A percentile compares a stretch with the other conserved stretches of the same genome.
phyloP scores from a whole-genome alignment of 2,329 filamentous ascomycete genomes.

The Colletotrichum sp. region DNA sequence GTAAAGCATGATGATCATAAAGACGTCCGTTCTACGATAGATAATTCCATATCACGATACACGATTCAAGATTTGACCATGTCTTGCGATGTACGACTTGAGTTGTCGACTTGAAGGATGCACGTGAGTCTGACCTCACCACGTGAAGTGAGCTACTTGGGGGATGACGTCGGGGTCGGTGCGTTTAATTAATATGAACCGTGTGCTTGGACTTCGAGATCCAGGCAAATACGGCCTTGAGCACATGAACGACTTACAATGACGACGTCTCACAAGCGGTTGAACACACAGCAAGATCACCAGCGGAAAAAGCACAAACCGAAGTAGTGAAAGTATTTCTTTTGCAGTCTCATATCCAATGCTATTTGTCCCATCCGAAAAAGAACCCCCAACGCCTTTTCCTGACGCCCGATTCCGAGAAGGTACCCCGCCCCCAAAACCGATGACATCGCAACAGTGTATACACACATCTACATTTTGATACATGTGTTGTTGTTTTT shows the following conservation, averaged over 20 bases:
- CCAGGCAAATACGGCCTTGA: neutral
- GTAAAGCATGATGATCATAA: neutral
- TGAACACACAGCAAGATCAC: neutral
- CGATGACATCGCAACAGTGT: neutral
- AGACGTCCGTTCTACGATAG: neutral
- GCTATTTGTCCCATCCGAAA: neutral
- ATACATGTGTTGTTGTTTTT: neutral
- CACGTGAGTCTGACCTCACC: neutral
- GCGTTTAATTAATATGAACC: neutral
- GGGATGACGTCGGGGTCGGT: neutral
- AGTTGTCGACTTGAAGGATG: neutral
- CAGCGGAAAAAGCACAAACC: neutral
- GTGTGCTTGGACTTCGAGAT: neutral
- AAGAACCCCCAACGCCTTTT: neutral
- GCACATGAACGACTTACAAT: neutral
- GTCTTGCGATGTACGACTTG: neutral
- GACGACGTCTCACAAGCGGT: accelerated
- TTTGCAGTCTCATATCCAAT: neutral
- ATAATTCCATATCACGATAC: neutral
- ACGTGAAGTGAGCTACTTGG: neutral
- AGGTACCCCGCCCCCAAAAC: neutral
- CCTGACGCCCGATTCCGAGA: neutral
- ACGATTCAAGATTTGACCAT: neutral
- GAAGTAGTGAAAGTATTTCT: neutral
- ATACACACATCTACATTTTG: neutral